These are phyloP conservation scores for Talaromyces amestolkiae DNA, from an alignment of 2,329 filamentous ascomycete species.

Conservation along the genomic window DNA sequence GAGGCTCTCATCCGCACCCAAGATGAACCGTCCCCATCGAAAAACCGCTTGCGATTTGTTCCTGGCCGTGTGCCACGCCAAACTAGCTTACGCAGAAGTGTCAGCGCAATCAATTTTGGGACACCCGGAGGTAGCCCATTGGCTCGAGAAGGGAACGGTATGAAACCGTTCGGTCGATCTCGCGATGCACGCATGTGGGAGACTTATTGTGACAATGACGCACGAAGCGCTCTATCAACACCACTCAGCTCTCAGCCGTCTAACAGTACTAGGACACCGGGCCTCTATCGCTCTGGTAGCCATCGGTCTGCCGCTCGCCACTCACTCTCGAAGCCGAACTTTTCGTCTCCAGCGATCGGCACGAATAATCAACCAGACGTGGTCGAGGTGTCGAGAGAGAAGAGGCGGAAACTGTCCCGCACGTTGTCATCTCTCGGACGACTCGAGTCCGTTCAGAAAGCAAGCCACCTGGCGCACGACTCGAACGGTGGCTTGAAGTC, in stretches of 20 bases:
- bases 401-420: constrained; percentile 63
- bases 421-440: constrained; percentile 62
- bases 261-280: constrained; percentile 67
- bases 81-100: constrained; percentile 64
- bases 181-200: constrained; percentile 89
- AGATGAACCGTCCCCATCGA: constrained; percentile 66
- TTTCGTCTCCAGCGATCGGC: constrained; percentile 37
- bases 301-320: constrained; percentile 49
- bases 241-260: constrained; percentile 75
- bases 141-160: constrained; percentile 35
- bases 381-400: constrained; percentile 45
- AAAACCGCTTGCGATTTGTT: constrained; percentile 50
- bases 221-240: constrained; percentile 73
- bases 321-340: constrained; percentile 55
- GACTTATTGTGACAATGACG: constrained; percentile 79
- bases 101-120: constrained; percentile 62
- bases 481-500: not conserved
- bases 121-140: constrained; percentile 52
- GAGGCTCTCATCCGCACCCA: constrained; percentile 80
- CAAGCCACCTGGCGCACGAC: constrained; percentile 22
- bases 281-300: constrained; percentile 62
- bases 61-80: constrained; percentile 50
- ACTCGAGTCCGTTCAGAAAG: constrained; percentile 50
- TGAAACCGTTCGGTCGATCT: constrained; percentile 67
- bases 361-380: constrained; percentile 53